phyloP scores from a whole-genome alignment of 768 basidiomycete genomes.

The Ramaria rubella region DNA sequence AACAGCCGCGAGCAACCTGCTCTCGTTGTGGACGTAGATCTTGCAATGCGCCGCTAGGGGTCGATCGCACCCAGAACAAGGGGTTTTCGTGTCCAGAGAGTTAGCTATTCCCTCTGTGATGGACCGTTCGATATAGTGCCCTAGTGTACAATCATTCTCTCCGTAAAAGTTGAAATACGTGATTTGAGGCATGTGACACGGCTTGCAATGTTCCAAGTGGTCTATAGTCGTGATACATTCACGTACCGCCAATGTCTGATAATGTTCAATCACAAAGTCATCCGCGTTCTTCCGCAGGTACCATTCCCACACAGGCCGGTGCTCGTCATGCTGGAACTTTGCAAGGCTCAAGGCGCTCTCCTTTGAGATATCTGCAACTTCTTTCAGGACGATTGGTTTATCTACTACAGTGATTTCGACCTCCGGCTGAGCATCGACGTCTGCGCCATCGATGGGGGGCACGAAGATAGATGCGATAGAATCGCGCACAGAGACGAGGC shows the following conservation, averaged over 20 bases:
- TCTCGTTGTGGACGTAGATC: constrained; percentile 87
- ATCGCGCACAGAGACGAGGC: constrained; percentile 1
- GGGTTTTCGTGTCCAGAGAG: constrained; percentile 64
- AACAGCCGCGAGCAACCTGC: constrained; percentile 73
- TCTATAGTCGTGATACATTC: constrained; percentile 73
- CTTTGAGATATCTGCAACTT: constrained; percentile 59
- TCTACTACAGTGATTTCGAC: not conserved
- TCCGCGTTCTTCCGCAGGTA: constrained; percentile 81
- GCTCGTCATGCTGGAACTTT: constrained; percentile 80
- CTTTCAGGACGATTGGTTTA: constrained; percentile 44
- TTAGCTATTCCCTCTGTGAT: constrained; percentile 62
- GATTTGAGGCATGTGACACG: constrained; percentile 49
- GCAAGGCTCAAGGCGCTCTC: constrained; percentile 67
- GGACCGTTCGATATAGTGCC: constrained; percentile 84
- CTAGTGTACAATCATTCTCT: constrained; percentile 86
- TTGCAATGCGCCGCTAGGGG: constrained; percentile 78
- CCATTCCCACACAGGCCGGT: constrained; percentile 92
- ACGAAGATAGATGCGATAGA: constrained; percentile 9
- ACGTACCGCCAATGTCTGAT: constrained; percentile 80
- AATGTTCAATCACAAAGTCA: constrained; percentile 87
- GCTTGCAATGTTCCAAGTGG: constrained; percentile 65
- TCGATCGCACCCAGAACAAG: constrained; percentile 78
- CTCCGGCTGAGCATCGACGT: not conserved
- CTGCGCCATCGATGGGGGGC: constrained; percentile 1
- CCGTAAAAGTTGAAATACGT: constrained; percentile 84